Percentiles rank a stretch among this genome's conserved stretches.
Evolutionary conservation across 768 basidiomycete genomes (phyloP).

Genomic region (Leccinellum rugosiceps): DNA sequence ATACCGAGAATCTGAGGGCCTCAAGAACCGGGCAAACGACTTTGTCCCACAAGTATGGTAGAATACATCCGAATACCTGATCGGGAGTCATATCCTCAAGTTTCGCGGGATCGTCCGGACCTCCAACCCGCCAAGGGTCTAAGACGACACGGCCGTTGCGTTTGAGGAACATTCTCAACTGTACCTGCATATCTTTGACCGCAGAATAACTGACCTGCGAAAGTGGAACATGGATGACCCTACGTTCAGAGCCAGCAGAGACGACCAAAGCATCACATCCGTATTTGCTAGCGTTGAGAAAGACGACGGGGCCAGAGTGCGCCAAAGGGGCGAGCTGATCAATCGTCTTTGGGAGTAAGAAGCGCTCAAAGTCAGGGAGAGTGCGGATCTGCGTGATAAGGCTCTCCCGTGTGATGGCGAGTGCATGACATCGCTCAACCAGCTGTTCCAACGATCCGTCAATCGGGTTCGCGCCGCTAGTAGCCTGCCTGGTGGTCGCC

Average conservation of each 20-base stretch:
- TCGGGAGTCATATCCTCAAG: background rate
- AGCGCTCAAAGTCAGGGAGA: background rate
- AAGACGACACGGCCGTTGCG: background rate
- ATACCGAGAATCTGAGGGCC: background rate
- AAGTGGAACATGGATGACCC: background rate
- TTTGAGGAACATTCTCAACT: background rate
- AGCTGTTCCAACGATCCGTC: background rate
- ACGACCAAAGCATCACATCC: background rate
- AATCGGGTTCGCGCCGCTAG: background rate
- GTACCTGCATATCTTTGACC: background rate
- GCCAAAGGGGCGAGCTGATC: background rate
- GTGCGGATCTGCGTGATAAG: background rate
- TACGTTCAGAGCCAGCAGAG: background rate
- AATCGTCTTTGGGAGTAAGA: background rate
- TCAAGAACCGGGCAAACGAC: background rate
- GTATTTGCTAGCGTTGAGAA: background rate
- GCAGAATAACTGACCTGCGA: background rate
- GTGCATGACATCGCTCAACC: background rate
- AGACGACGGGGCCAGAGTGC: background rate
- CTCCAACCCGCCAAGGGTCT: too few relatives aligned
- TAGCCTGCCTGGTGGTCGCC: background rate
- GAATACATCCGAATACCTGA: background rate
- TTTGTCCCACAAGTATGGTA: background rate
- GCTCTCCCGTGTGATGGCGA: background rate
- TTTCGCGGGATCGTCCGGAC: too few relatives aligned